Evolutionary conservation across 257 asterid genomes (phyloP).

Genomic region (Penstemon eatonii): DNA sequence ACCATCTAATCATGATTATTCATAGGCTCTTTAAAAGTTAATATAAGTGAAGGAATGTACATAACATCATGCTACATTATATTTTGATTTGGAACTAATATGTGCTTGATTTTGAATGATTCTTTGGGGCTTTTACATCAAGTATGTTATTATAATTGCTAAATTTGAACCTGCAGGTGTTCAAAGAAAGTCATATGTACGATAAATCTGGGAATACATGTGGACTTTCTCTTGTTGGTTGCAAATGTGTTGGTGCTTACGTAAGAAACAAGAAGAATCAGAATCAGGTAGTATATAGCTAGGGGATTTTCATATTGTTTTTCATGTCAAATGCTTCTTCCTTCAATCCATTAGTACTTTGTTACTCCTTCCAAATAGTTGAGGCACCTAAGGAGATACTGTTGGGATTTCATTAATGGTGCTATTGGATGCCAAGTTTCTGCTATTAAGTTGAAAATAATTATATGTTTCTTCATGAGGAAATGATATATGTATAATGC

Average conservation of each 20-base stretch:
- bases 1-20: neutral
- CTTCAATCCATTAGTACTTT: slow-evolving; percentile 1
- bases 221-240: slow-evolving; percentile 74
- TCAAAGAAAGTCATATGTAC: slow-evolving; percentile 63
- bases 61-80: too few relatives aligned
- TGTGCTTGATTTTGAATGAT: slow-evolving; percentile 9
- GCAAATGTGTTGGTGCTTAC: slow-evolving; percentile 94
- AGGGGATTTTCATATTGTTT: neutral
- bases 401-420: neutral
- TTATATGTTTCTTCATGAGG: neutral
- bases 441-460: neutral
- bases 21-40: neutral
- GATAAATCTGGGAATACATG: slow-evolving; percentile 60
- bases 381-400: neutral
- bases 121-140: slow-evolving; percentile 4
- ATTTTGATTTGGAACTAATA: too few relatives aligned
- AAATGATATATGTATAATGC: neutral
- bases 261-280: slow-evolving; percentile 87
- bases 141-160: slow-evolving; percentile 18
- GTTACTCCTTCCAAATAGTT: neutral
- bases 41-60: neutral
- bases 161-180: slow-evolving; percentile 47
- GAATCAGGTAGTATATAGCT: slow-evolving; percentile 69
- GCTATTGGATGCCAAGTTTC: too few relatives aligned
- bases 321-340: neutral